phyloP scores from a whole-genome alignment of 352 stramenopile species.

The Pythium rishiriense region DNA sequence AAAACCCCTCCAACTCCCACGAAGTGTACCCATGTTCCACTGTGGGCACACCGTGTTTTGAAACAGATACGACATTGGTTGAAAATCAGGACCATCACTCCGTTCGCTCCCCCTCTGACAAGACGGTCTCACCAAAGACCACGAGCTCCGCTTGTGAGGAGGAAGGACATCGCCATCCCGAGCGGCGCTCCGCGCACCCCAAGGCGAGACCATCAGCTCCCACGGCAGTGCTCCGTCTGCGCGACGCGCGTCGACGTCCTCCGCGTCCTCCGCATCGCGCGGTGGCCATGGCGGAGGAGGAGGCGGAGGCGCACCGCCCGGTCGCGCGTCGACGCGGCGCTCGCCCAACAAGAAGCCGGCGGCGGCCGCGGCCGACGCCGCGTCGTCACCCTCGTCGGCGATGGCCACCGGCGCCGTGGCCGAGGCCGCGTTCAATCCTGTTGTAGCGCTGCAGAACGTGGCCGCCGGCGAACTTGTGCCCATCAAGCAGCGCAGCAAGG shows the following conservation, averaged over 20 bases:
- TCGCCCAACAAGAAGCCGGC: constrained; percentile 18
- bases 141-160: too few species aligned
- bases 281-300: not conserved
- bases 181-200: too few species aligned
- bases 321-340: constrained; percentile 9
- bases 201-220: constrained; percentile 18
- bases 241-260: constrained; percentile 17
- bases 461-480: constrained; percentile 30
- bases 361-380: not conserved
- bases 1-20: too few species aligned
- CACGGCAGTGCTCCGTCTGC: constrained; percentile 3
- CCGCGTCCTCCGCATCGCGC: not conserved
- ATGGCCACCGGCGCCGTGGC: not conserved
- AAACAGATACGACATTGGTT: too few species aligned
- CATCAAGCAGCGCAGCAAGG: constrained; percentile 37
- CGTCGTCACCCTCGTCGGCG: not conserved
- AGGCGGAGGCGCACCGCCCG: not conserved
- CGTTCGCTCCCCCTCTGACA: too few species aligned
- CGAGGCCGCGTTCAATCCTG: constrained; percentile 25
- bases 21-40: too few species aligned
- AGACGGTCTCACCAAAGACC: too few species aligned
- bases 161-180: too few species aligned
- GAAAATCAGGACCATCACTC: too few species aligned
- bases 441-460: constrained; percentile 28
- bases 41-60: too few species aligned